Evolutionary conservation across 2,329 filamentous ascomycete genomes (phyloP).

Genomic region (Trichoderma cornu-damae): DNA sequence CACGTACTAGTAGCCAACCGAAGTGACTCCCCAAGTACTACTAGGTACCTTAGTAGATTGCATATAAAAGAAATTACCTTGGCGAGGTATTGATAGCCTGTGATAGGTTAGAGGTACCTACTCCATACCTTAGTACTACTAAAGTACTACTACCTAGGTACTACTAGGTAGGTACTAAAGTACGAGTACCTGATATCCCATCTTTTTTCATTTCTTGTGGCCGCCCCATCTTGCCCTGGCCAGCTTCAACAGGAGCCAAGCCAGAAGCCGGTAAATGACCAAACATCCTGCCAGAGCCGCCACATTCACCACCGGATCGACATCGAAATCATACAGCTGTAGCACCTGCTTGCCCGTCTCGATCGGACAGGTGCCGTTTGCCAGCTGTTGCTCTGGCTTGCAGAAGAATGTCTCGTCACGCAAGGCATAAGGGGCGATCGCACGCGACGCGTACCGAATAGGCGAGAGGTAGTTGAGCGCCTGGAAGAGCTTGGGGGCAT

Average conservation of each 20-base stretch:
- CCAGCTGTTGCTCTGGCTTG: constrained; percentile 52
- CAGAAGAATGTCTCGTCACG: constrained; percentile 59
- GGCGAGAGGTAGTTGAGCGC: constrained; percentile 68
- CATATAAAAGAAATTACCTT: no score
- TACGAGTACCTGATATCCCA: no score
- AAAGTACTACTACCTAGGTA: no score
- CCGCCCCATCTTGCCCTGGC: constrained; percentile 50
- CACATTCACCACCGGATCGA: constrained; percentile 56
- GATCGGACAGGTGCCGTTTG: constrained; percentile 58
- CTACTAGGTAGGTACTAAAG: no score
- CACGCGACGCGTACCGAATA: constrained; percentile 63
- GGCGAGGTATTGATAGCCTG: no score
- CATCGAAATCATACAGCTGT: constrained; percentile 60
- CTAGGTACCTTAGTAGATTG: no score
- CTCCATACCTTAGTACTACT: no score
- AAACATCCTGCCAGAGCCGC: constrained; percentile 58
- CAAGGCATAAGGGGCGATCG: constrained; percentile 62
- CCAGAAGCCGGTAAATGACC: constrained; percentile 60
- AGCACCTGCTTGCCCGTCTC: constrained; percentile 63
- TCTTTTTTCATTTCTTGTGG: neutral
- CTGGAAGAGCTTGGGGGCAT: constrained; percentile 61
- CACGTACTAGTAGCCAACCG: no score
- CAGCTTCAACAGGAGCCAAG: constrained; percentile 53
- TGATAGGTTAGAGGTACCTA: no score
- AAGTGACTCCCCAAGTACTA: no score